Evolutionary conservation across 148 eudicot genomes (phyloP), one percentile per base, ranked within the genome.

Genomic region (Amaranthus palmeri): DNA sequence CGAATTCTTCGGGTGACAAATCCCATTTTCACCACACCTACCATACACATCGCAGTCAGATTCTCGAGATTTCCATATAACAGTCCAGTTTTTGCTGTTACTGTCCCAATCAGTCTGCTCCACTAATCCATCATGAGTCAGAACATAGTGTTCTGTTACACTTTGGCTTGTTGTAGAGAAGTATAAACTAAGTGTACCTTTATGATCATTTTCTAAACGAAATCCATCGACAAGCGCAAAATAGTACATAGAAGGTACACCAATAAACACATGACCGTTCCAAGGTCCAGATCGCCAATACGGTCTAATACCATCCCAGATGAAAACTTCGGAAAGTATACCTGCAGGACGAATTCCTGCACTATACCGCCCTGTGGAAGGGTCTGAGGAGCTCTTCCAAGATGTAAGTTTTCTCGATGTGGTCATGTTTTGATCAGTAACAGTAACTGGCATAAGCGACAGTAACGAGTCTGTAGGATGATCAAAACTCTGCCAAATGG

Each of bases 21-120:
- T 77, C 48, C 90, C 96, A 56, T 81, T 86, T 54, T 76, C 47
- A 7, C 96, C 92, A 65, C 96, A 90, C 55, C 60, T 72, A 14
- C 78, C 87, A 65, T 80, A 88, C 45, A 78, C 17, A 71, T 83
- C 86, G 69, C 92, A 90, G 9, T 68, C 81, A 4, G 55, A 48
- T 3, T 54, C 11, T 13, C 48, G 75, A 8, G 55, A 41, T 2
- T 41, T 12, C 79, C 76, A 79, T 10, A 51, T 11, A n/a, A 74
- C 52, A 58, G n/a, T 60, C 82, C 83, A 83, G 4, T 81, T 54
- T 8, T 10, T 50, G 4, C 15, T 68, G 54, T 49, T 69, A 40
- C 54, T 25, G 46, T 48, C 43, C 87, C 85, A 79, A 3, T 6
- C 0, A 11, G 40, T 80, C 54, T 55, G 45, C 8, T 53, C 4